Base-by-base conservation (phyloP, 1,284 basidiomycete species). In the Malassezia caprae region DNA sequence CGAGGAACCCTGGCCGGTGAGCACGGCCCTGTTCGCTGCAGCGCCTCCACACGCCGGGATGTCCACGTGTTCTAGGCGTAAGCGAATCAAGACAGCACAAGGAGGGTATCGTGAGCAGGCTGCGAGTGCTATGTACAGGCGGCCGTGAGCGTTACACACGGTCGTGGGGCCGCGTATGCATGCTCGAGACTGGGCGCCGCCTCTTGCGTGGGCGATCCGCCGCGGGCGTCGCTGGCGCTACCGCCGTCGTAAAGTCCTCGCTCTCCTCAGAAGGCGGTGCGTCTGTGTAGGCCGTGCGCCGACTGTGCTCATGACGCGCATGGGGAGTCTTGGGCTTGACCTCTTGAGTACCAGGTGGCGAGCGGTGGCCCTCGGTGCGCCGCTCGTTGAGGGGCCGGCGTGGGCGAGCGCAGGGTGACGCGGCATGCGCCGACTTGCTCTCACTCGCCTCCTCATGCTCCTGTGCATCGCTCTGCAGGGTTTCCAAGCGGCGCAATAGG, bases 11-110 rank as follows among this genome's bases (percentile, higher is more conserved):
- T 11, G 24, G 24, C 11, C 19, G 21, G 5, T 15, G 39, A 44
- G 53, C 53, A 50, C 53, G 53, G 53, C 48, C 53, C 47, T 27
- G 31, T 17, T 13, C 8, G 19, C 44, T 19, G 19, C 23, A 24
- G 13, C 11, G 11, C 31, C 44, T 46, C 30, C 31, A 34, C 37
- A 21, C 19, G 13, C 37, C 37, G 37, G 37, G 31, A 30, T 46
- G 44, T 13, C 28, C 31, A 34, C 44, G 44, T 46, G 44, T 23
- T 8, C 12, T 3, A 11, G 31, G 5, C 17, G 15, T n/a, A 19
- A 23, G 27, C 31, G 31, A 24, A 46, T 27, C 24, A 28, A 3
- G 41, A 27, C 41, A 28, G 27, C 13, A 43, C 23, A 13, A 26
- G 41, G 41, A 15, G 27, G 23, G 41, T 28, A 24, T 43, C 27